Conservation (phyloP, 805 yeast species). For the Hanseniaspora osmophila region DNA sequence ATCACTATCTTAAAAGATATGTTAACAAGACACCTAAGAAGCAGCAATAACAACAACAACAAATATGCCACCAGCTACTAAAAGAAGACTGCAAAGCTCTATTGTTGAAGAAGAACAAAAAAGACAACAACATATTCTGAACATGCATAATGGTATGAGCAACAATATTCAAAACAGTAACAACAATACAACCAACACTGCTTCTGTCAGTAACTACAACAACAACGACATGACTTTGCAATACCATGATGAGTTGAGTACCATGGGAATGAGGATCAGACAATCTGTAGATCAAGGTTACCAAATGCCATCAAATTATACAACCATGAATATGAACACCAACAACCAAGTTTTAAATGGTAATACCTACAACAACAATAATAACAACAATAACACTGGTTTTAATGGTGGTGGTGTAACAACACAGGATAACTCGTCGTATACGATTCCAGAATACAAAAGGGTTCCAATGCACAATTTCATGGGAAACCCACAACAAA, state of each 20-base stretch:
- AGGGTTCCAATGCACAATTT: background rate
- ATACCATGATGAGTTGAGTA: conserved; percentile 26
- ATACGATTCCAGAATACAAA: background rate
- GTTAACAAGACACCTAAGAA: no score
- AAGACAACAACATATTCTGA: background rate
- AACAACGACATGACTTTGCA: no score
- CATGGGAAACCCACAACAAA: background rate
- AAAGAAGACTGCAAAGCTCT: background rate
- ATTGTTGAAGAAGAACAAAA: background rate
- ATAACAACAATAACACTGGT: background rate
- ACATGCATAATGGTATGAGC: background rate
- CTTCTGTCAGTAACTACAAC: no score
- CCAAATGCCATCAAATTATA: conserved; percentile 7
- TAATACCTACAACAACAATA: background rate
- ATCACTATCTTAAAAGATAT: background rate
- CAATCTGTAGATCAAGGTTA: conserved; percentile 55
- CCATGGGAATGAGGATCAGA: conserved; percentile 60
- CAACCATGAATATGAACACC: background rate
- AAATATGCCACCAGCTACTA: background rate
- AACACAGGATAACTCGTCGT: background rate
- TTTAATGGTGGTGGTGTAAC: background rate
- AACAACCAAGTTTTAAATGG: background rate
- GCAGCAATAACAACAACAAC: background rate
- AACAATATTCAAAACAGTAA: background rate
- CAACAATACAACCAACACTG: no score